Evolutionary conservation across 2,329 filamentous ascomycete species (phyloP).

Genomic region (Colletotrichum filicis): DNA sequence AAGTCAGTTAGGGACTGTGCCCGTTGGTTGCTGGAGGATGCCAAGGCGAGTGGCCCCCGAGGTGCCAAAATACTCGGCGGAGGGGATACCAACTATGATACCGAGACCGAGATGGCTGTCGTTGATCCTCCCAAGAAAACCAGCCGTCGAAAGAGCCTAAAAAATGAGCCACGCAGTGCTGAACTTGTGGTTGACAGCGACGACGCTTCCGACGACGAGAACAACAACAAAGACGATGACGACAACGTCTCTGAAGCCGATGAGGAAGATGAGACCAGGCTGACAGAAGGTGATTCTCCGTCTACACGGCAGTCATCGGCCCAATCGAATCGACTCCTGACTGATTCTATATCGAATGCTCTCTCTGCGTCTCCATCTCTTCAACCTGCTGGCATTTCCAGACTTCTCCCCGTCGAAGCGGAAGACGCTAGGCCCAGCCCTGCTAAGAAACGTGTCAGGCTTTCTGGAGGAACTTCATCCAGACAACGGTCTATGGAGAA

Average conservation of each 20-base stretch:
- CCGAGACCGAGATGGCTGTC: conserved; percentile 5
- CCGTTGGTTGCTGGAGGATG: conserved; percentile 46
- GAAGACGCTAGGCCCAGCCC: conserved; percentile 10
- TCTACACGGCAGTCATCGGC: not conserved
- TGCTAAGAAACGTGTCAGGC: conserved; percentile 24
- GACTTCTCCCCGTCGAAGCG: not conserved
- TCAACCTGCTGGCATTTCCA: not conserved
- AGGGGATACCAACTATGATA: conserved; percentile 7
- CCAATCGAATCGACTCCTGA: not conserved
- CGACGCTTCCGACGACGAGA: not conserved
- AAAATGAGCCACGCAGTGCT: conserved; percentile 5
- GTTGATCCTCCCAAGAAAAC: not conserved
- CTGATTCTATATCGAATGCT: not conserved
- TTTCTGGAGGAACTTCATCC: conserved; percentile 17
- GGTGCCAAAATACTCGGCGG: conserved; percentile 8
- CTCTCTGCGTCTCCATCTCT: not conserved
- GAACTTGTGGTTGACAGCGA: conserved; percentile 10
- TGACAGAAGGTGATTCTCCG: not conserved
- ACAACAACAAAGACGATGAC: not conserved
- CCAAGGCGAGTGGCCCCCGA: conserved; percentile 38
- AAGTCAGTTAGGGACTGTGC: conserved; percentile 49
- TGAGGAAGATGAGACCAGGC: not conserved
- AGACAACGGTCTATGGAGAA: conserved; percentile 9
- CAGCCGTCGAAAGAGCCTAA: not conserved
- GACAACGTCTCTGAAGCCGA: not conserved